phyloP scores from a whole-genome alignment of 257 asterid species.

The Ehretia macrophylla region DNA sequence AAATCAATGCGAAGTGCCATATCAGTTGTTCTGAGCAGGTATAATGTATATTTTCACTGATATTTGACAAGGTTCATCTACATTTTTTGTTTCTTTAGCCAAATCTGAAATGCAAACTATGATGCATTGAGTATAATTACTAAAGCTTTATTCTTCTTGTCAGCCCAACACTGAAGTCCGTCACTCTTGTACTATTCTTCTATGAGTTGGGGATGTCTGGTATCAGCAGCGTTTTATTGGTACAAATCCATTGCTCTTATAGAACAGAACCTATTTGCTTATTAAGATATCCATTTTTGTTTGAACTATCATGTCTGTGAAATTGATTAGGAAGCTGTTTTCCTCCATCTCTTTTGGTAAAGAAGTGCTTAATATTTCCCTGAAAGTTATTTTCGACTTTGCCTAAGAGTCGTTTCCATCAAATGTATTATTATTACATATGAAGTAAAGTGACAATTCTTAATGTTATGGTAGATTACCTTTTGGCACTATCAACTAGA shows the following conservation, averaged over 20 bases:
- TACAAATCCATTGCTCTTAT: constrained; percentile 19
- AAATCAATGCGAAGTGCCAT: constrained; percentile 67
- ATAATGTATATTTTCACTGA: neutral
- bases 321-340: neutral
- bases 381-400: no score
- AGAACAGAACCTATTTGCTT: neutral
- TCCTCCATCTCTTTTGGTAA: neutral
- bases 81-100: no score
- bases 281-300: no score
- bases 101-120: neutral
- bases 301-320: no score
- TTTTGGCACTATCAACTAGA: neutral
- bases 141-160: constrained; percentile 10
- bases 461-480: neutral
- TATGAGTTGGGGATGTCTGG: constrained; percentile 92
- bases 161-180: constrained; percentile 71
- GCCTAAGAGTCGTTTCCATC: no score
- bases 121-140: neutral
- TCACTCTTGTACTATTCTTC: constrained; percentile 80
- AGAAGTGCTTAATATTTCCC: neutral
- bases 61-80: neutral
- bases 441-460: no score
- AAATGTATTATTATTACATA: no score
- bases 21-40: constrained; percentile 64
- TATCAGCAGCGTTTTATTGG: constrained; percentile 75